Conservation (phyloP, 495 filamentous ascomycete species). For the Ramalina peruviana region DNA sequence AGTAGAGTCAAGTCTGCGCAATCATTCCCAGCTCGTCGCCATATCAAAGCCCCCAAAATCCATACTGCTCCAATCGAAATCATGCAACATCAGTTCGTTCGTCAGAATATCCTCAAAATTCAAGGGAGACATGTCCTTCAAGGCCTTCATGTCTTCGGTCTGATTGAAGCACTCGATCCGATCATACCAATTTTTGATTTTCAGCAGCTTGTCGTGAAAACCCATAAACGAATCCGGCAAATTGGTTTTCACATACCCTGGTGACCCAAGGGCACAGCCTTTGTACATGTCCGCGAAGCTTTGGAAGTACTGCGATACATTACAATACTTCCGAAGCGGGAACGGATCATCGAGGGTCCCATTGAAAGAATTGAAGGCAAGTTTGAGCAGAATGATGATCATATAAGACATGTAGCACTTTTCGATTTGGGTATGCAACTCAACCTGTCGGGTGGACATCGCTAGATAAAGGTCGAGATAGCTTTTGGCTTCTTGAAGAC, state of each 20-base stretch:
- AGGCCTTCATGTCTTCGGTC: neutral
- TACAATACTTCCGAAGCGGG: neutral
- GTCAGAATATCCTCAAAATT: neutral
- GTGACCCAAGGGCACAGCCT: neutral
- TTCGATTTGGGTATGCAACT: neutral
- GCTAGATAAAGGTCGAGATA: conserved; percentile 4
- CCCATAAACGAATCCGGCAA: neutral
- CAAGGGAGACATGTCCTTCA: neutral
- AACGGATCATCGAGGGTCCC: neutral
- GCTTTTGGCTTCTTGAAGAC: conserved; percentile 2
- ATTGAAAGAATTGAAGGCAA: neutral
- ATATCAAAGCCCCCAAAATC: neutral
- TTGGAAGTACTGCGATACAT: neutral
- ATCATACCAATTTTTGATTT: neutral
- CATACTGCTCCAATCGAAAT: neutral
- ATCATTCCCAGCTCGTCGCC: neutral
- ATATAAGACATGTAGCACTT: neutral
- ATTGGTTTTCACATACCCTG: neutral
- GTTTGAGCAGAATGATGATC: neutral
- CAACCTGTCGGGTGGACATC: neutral
- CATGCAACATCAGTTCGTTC: neutral
- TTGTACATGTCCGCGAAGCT: neutral
- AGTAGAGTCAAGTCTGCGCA: neutral
- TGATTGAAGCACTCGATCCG: neutral
- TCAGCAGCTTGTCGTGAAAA: neutral